Evolutionary conservation across 2,329 filamentous ascomycete species (phyloP).

Genomic region (Juglanconis juglandina): DNA sequence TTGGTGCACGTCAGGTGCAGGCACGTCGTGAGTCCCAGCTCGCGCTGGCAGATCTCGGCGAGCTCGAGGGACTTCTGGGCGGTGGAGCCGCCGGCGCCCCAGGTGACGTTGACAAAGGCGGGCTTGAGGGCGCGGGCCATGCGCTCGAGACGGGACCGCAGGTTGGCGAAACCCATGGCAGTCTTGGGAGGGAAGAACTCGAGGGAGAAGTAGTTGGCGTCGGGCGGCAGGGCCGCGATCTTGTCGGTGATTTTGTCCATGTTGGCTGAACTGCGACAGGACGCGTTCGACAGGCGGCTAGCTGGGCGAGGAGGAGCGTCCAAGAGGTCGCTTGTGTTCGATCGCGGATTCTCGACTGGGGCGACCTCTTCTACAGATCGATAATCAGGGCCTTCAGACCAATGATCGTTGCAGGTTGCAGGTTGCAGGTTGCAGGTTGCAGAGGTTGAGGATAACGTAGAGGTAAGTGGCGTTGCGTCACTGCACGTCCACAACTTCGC

Average conservation of each 20-base stretch:
- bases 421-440: too few relatives aligned
- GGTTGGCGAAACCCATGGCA: slow-evolving; percentile 88
- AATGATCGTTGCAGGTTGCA: not conserved
- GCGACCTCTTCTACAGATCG: too few relatives aligned
- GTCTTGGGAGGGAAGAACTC: slow-evolving; percentile 99
- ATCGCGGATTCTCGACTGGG: not conserved
- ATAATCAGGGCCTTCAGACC: not conserved
- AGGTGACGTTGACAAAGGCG: slow-evolving; percentile 94
- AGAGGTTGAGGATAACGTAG: too few relatives aligned
- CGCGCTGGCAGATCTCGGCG: slow-evolving; percentile 90
- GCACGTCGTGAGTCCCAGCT: slow-evolving; percentile 89
- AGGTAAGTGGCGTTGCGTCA: too few relatives aligned
- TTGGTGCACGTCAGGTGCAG: slow-evolving; percentile 97
- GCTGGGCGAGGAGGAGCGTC: too few relatives aligned
- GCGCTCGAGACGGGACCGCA: slow-evolving; percentile 86
- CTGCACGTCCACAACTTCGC: too few relatives aligned
- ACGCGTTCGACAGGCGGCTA: not conserved
- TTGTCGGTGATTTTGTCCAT: slow-evolving; percentile 95
- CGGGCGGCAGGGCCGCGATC: slow-evolving; percentile 81
- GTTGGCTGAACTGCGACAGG: slow-evolving; percentile 9
- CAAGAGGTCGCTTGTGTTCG: not conserved
- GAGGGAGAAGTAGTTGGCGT: slow-evolving; percentile 86
- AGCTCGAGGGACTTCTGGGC: slow-evolving; percentile 87
- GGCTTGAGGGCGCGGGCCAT: slow-evolving; percentile 91
- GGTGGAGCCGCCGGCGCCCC: slow-evolving; percentile 94